Conservation (phyloP, 1,284 basidiomycete genomes). For the Austroboletus novae-zelandiae region DNA sequence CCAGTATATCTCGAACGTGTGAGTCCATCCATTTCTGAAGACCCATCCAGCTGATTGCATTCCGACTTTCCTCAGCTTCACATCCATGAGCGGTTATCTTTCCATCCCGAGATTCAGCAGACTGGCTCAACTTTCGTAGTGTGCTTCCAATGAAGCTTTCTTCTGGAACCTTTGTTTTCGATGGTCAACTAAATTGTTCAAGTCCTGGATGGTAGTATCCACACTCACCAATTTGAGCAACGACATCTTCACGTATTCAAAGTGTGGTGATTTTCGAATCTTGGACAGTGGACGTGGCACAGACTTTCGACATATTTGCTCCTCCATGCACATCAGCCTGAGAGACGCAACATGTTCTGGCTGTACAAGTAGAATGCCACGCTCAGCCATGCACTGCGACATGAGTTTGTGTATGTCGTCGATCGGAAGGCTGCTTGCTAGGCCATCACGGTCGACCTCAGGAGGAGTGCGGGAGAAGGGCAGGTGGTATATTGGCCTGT, state of each 20-base stretch:
- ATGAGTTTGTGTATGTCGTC: background rate
- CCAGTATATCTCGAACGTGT: too few species aligned
- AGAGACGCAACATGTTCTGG: background rate
- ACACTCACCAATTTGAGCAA: background rate
- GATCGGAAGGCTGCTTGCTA: background rate
- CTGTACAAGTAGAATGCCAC: background rate
- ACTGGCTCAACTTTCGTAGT: background rate
- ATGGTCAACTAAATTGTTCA: background rate
- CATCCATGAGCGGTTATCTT: background rate
- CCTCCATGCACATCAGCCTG: background rate
- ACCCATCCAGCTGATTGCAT: slow-evolving; percentile 10
- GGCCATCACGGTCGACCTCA: background rate
- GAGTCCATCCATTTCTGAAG: slow-evolving; percentile 36
- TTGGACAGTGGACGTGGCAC: background rate
- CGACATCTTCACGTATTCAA: background rate
- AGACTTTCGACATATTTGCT: background rate
- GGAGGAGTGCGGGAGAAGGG: background rate
- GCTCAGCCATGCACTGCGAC: background rate
- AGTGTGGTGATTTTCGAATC: background rate
- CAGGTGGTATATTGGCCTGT: background rate
- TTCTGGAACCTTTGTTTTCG: background rate
- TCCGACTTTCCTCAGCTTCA: background rate
- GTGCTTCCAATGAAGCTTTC: background rate
- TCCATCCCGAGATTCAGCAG: too few species aligned
- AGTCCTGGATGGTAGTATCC: background rate